Base-by-base conservation (phyloP, 169 alveolate species). In the Theileria parva region DNA sequence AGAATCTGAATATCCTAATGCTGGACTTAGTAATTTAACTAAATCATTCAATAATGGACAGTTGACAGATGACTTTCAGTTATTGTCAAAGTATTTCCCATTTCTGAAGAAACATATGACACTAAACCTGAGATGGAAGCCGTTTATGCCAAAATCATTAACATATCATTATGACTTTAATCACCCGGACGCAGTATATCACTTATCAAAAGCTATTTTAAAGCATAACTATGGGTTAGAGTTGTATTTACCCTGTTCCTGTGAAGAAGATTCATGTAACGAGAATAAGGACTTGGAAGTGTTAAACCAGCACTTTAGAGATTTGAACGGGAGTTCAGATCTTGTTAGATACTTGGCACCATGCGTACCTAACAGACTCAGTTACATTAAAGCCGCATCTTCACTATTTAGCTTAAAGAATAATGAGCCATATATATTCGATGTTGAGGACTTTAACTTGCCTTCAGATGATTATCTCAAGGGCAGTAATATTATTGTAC, bases 351-450 rank as follows among this genome's bases (percentile, higher is more conserved):
- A 64, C 53, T 73, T 90, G 30, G 81, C 93, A 11, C 94, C 94
- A 21, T 86, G 92, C 53, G 77, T 90, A 17, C 94, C 94, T 28
- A 87, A 91, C 34, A 69, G 94, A 34, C 92, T 79, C 25, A 78
- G 84, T 77, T 90, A 90, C 80, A 60, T 90, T n/a, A 91, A 83
- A 60, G 50, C 74, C 34, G 48, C 68, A 61, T 66, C 94, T 15
- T 92, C 81, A 50, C 76, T 89, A 44, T 55, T 89, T 27, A 57
- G 59, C 27, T 23, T 67, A 7, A 7, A 68, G 7, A 51, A 72
- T 44, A 81, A 81, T 53, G 64, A 65, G 30, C 17, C 75, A 17
- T 15, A 57, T 5, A 25, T 25, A 2, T 57, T 13, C 13, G 66
- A 57, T 21, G 13, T 17, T 27, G 61, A 74, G 4, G 73, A 74